These are phyloP conservation scores for Triticum timopheevii DNA, from an alignment of 176 grass and related monocot species.

Conservation along the genomic window DNA sequence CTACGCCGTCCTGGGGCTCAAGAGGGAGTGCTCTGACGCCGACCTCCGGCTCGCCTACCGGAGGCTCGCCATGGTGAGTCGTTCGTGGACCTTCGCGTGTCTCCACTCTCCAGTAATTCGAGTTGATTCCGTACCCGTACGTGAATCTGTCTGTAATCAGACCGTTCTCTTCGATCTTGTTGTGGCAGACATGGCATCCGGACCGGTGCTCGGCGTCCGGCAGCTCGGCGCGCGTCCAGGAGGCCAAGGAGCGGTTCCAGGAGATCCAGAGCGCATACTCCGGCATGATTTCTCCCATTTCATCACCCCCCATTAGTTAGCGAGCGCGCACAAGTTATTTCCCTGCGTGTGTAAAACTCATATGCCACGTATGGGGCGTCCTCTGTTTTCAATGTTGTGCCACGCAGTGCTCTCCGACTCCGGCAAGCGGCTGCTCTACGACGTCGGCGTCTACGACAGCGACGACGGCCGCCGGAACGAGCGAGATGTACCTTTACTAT, in stretches of 20 bases:
- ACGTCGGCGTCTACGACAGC: slow-evolving; percentile 72
- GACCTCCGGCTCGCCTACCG: slow-evolving; percentile 71
- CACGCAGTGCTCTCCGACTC: slow-evolving; percentile 76
- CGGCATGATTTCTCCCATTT: not conserved
- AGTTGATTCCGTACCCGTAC: no score
- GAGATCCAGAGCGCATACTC: slow-evolving; percentile 84
- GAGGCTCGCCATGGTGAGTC: slow-evolving; percentile 70
- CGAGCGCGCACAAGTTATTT: not conserved
- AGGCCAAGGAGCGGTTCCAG: slow-evolving; percentile 85
- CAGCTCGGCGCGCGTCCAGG: slow-evolving; percentile 37
- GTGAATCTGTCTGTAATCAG: not conserved
- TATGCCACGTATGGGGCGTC: not conserved
- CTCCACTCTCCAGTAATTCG: no score
- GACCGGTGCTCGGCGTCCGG: slow-evolving; percentile 63
- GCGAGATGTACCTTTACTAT: slow-evolving; percentile 5
- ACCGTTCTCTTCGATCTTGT: no score
- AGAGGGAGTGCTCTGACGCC: slow-evolving; percentile 68
- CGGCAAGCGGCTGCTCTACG: slow-evolving; percentile 91
- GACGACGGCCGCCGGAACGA: slow-evolving; percentile 50
- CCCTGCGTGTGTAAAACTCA: not conserved
- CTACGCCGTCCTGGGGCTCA: slow-evolving; percentile 76
- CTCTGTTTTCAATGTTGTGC: not conserved
- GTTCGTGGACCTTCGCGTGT: no score
- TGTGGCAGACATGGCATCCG: slow-evolving; percentile 74
- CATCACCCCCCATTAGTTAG: no score